Conservation (phyloP, 495 filamentous ascomycete genomes). For the Aspergillus ostianus region DNA sequence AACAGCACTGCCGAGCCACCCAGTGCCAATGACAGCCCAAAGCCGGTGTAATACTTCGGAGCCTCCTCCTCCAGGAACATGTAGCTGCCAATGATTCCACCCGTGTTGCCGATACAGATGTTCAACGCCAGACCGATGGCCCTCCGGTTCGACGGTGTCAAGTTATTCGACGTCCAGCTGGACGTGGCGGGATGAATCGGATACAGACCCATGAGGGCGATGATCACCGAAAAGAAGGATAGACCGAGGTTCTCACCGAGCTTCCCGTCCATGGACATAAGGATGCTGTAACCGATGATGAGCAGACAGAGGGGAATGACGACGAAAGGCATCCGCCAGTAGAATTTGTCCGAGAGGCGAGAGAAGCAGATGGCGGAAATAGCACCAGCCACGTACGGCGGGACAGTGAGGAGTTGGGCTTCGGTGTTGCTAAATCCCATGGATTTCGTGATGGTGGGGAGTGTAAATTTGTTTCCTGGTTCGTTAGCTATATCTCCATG, state of each 20-base stretch:
- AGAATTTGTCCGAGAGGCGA: constrained; percentile 33
- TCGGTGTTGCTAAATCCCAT: constrained; percentile 32
- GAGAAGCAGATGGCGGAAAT: constrained; percentile 34
- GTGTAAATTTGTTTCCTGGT: constrained; percentile 29
- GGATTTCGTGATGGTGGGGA: constrained; percentile 29
- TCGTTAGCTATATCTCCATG: background rate
- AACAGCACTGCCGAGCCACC: constrained; percentile 21
- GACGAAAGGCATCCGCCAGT: constrained; percentile 42
- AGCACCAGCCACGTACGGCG: constrained; percentile 32
- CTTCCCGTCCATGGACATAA: constrained; percentile 26
- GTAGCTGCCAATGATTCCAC: constrained; percentile 34
- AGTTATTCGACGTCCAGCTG: constrained; percentile 40
- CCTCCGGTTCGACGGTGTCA: constrained; percentile 32
- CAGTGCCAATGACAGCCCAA: constrained; percentile 30
- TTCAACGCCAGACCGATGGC: constrained; percentile 38
- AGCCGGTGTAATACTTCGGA: constrained; percentile 33
- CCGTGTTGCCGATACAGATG: constrained; percentile 37
- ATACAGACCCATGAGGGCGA: constrained; percentile 39
- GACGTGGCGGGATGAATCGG: constrained; percentile 35
- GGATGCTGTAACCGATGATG: constrained; percentile 28
- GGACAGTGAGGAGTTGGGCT: constrained; percentile 32
- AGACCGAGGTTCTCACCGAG: constrained; percentile 30
- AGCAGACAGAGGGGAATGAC: constrained; percentile 27
- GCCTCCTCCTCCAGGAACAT: constrained; percentile 34
- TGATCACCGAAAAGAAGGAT: constrained; percentile 36